These are phyloP conservation scores for Cyberlindnera xishuangbannaensis DNA, from an alignment of 805 yeast genomes.

Conservation along the genomic window DNA sequence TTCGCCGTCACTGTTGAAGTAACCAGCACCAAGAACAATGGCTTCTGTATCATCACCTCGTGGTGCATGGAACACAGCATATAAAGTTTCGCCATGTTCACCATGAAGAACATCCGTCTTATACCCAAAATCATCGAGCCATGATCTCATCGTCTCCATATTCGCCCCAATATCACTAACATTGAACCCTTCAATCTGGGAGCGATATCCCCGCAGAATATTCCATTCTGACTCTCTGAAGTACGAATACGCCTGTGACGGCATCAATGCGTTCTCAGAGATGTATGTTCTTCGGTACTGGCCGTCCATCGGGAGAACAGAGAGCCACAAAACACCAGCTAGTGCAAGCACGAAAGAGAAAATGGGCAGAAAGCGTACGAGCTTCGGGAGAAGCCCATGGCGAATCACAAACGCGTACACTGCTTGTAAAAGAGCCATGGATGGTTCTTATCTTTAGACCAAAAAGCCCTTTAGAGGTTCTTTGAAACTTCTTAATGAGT, in stretches of 20 bases:
- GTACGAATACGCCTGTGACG: slow-evolving; percentile 89
- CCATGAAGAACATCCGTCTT: slow-evolving; percentile 44
- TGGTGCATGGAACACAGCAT: slow-evolving; percentile 86
- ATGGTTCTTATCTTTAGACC: too few species aligned
- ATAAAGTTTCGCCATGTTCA: slow-evolving; percentile 43
- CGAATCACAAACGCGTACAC: slow-evolving; percentile 38
- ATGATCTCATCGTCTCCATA: slow-evolving; percentile 36
- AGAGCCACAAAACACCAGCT: slow-evolving; percentile 52
- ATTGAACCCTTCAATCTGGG: slow-evolving; percentile 33
- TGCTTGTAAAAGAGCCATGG: slow-evolving; percentile 43
- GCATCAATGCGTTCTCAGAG: slow-evolving; percentile 94
- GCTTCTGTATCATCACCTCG: slow-evolving; percentile 96
- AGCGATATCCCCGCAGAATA: slow-evolving; percentile 74
- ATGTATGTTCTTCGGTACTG: slow-evolving; percentile 79
- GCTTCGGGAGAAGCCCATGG: slow-evolving; percentile 41
- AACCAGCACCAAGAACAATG: slow-evolving; percentile 85
- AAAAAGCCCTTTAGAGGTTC: too few species aligned
- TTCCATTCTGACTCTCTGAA: slow-evolving; percentile 96
- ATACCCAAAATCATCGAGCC: slow-evolving; percentile 72
- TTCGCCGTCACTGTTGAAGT: slow-evolving; percentile 61
- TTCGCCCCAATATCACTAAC: slow-evolving; percentile 33
- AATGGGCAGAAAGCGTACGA: slow-evolving; percentile 37
- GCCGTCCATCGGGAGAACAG: slow-evolving; percentile 70
- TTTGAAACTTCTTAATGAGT: too few species aligned
- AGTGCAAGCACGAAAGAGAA: slow-evolving; percentile 38